Conservation (phyloP, 1,139 yeast genomes). For the Diutina pseudorugosa region DNA sequence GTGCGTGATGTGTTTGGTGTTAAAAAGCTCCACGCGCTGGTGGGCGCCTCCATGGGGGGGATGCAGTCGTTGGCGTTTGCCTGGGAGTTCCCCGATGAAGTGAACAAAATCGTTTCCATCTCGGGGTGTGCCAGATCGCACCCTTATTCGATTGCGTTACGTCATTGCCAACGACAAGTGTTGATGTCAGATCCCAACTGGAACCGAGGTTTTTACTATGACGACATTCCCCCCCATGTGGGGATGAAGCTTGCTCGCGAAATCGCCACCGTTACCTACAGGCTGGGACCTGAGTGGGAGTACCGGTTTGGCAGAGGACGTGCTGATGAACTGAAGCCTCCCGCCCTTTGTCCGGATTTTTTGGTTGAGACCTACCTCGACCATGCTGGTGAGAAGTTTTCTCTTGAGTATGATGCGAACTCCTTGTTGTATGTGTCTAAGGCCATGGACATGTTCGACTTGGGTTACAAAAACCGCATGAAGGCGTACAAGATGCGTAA, state of each 20-base stretch:
- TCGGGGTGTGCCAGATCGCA: constrained; percentile 92
- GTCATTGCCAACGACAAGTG: constrained; percentile 88
- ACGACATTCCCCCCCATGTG: constrained; percentile 72
- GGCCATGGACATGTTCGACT: constrained; percentile 89
- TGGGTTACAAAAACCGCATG: constrained; percentile 40
- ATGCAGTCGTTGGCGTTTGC: constrained; percentile 91
- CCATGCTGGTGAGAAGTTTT: constrained; percentile 91
- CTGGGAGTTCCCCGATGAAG: constrained; percentile 69
- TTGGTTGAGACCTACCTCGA: constrained; percentile 85
- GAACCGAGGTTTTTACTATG: constrained; percentile 84
- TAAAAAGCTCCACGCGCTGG: constrained; percentile 55
- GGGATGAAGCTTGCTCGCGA: constrained; percentile 94
- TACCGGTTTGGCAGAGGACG: constrained; percentile 80
- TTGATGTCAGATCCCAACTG: constrained; percentile 91
- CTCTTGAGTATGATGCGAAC: constrained; percentile 84
- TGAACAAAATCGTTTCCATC: constrained; percentile 59
- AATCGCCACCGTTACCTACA: constrained; percentile 85
- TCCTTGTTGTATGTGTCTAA: constrained; percentile 78
- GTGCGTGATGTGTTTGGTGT: constrained; percentile 52
- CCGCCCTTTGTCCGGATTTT: constrained; percentile 89
- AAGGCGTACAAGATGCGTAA: constrained; percentile 30
- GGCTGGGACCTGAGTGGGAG: constrained; percentile 98
- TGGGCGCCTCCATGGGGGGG: constrained; percentile 96
- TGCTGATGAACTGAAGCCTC: constrained; percentile 66
- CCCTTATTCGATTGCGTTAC: constrained; percentile 87